These are phyloP conservation scores for Fragaria nilgerrensis DNA, from an alignment of 306 rosid genomes.

Conservation along the genomic window DNA sequence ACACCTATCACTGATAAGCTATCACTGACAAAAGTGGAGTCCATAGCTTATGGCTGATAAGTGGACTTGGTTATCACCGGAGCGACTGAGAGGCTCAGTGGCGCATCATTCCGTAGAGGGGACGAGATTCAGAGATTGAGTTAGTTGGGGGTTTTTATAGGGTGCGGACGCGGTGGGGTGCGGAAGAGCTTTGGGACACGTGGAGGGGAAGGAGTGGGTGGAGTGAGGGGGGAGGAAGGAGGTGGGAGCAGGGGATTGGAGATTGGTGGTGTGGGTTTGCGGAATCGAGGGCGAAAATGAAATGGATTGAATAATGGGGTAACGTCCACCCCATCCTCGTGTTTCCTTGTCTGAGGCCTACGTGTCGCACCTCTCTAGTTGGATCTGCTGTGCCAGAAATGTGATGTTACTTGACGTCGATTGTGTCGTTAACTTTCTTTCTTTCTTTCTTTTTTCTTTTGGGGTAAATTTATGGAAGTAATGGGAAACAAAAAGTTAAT, in stretches of 20 bases:
- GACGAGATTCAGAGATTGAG: constrained; percentile 12
- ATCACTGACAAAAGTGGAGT: neutral
- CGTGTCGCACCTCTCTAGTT: constrained; percentile 6
- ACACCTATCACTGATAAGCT: constrained; percentile 12
- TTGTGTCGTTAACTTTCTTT: neutral
- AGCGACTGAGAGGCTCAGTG: constrained; percentile 6
- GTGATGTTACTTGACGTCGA: constrained; percentile 1
- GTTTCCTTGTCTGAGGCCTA: constrained; percentile 7
- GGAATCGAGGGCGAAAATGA: constrained; percentile 17
- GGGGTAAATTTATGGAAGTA: neutral
- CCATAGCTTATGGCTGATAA: neutral
- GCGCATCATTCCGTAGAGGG: constrained; percentile 9
- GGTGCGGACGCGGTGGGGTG: neutral
- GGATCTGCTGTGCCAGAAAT: constrained; percentile 1
- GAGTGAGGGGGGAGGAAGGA: neutral
- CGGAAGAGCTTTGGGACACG: neutral
- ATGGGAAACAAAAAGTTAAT: neutral
- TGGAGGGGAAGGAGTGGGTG: neutral
- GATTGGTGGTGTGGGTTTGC: neutral
- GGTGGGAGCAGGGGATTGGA: constrained; percentile 12
- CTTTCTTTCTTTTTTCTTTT: neutral
- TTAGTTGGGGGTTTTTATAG: neutral
- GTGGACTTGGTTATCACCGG: rapidly evolving
- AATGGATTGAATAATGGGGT: constrained; percentile 17
- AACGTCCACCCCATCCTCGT: constrained; percentile 16